Evolutionary conservation across 1,284 basidiomycete species (phyloP).

Genomic region (Ustilago esculenta): DNA sequence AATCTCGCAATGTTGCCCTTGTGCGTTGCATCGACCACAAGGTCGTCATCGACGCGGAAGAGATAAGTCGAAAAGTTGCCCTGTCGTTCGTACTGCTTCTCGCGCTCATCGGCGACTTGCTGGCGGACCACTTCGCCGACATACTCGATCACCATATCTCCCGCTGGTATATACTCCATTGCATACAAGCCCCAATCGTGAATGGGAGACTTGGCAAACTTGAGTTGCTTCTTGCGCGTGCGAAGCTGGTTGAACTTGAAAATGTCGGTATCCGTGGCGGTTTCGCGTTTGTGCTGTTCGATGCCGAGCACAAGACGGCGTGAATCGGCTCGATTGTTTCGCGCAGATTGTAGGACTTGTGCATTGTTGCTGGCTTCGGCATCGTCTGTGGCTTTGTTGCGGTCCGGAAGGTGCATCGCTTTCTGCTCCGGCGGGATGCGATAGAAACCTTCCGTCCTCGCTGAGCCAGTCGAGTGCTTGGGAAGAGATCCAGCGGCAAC

Average conservation of each 20-base stretch:
- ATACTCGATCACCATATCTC: constrained; percentile 99
- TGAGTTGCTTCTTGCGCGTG: constrained; percentile 95
- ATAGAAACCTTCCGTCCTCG: constrained; percentile 92
- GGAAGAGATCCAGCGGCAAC: constrained; percentile 53
- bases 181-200: constrained; percentile 90
- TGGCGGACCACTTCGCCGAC: constrained; percentile 96
- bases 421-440: constrained; percentile 92
- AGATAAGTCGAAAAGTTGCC: constrained; percentile 66
- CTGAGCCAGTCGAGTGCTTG: constrained; percentile 78
- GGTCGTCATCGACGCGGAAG: constrained; percentile 69
- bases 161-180: constrained; percentile 78
- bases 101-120: constrained; percentile 93
- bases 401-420: constrained; percentile 78
- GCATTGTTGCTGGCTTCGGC: constrained; percentile 56
- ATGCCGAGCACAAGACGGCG: constrained; percentile 90
- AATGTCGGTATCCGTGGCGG: constrained; percentile 71
- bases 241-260: constrained; percentile 99
- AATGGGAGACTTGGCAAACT: constrained; percentile 93
- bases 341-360: constrained; percentile 77
- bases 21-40: constrained; percentile 91
- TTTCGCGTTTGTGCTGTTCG: constrained; percentile 84
- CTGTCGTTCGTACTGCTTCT: constrained; percentile 84
- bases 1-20: constrained; percentile 84
- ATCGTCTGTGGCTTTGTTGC: constrained; percentile 71
- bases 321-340: constrained; percentile 93